Conservation (phyloP, 148 eudicot genomes). For the Nepenthes mirabilis region DNA sequence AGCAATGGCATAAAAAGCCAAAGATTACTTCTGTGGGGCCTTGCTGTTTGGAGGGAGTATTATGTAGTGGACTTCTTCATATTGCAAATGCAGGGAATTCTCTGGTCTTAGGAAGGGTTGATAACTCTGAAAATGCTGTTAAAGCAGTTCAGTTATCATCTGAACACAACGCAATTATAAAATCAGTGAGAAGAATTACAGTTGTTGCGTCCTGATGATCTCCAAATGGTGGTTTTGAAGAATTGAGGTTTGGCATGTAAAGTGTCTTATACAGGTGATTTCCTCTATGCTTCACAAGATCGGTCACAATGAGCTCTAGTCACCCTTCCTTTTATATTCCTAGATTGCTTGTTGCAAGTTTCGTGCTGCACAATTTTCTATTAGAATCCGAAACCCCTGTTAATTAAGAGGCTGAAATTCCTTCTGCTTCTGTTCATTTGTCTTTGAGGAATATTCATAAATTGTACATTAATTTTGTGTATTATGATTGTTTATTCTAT, state of each 20-base stretch:
- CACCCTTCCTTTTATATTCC: too few species aligned
- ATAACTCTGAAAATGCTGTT: slow-evolving; percentile 21
- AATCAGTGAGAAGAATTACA: slow-evolving; percentile 62
- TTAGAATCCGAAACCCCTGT: too few species aligned
- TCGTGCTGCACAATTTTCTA: too few species aligned
- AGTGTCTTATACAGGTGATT: slow-evolving; percentile 76
- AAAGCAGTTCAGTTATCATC: slow-evolving; percentile 61
- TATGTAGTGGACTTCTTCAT: slow-evolving; percentile 51
- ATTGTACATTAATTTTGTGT: too few species aligned
- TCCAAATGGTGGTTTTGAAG: slow-evolving; percentile 61
- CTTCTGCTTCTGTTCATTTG: too few species aligned
- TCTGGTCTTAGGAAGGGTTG: slow-evolving; percentile 53
- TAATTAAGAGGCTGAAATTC: too few species aligned
- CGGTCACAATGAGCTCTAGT: too few species aligned
- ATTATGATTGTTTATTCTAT: too few species aligned
- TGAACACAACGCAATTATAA: slow-evolving; percentile 68
- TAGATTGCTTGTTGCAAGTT: too few species aligned
- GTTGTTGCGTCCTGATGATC: slow-evolving; percentile 56
- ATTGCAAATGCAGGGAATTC: slow-evolving; percentile 88
- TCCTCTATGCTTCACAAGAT: neutral
- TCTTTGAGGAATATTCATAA: too few species aligned
- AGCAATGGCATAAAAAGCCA: slow-evolving; percentile 47
- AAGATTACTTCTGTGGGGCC: slow-evolving; percentile 80
- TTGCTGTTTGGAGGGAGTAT: slow-evolving; percentile 68
- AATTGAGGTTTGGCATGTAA: slow-evolving; percentile 85